phyloP scores from a whole-genome alignment of 2,329 filamentous ascomycete genomes.

The Xylaria sp. region DNA sequence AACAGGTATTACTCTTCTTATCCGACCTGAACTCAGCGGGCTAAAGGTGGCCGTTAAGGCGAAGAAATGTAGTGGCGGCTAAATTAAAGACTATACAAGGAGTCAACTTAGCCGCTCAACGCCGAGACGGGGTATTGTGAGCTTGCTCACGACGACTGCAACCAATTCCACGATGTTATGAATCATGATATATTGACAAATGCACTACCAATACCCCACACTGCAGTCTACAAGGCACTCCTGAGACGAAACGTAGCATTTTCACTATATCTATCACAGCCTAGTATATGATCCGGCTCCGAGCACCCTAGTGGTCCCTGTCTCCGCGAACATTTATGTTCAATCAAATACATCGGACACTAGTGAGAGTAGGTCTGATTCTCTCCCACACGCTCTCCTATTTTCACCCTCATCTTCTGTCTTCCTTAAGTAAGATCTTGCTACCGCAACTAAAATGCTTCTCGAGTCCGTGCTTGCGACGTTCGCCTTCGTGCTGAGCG shows the following conservation, averaged over 20 bases:
- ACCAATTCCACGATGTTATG: constrained; percentile 9
- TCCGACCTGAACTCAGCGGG: constrained; percentile 15
- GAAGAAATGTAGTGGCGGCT: constrained; percentile 14
- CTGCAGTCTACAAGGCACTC: constrained; percentile 16
- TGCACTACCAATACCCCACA: constrained; percentile 7
- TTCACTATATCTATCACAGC: constrained; percentile 11
- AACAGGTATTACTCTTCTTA: too few relatives aligned
- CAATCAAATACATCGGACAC: neutral
- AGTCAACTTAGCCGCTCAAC: constrained; percentile 19
- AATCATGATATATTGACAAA: constrained; percentile 1
- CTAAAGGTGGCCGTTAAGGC: constrained; percentile 3
- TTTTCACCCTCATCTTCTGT: too few relatives aligned
- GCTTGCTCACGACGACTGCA: constrained; percentile 6
- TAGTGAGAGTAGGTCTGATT: neutral
- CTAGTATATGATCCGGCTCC: constrained; percentile 15
- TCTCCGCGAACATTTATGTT: constrained; percentile 8
- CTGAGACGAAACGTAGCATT: constrained; percentile 11
- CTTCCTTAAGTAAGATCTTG: too few relatives aligned
- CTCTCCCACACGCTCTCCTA: neutral
- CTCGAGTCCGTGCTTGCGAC: constrained; percentile 28
- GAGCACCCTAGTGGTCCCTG: constrained; percentile 6
- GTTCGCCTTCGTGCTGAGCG: constrained; percentile 32
- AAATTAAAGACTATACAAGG: constrained; percentile 9
- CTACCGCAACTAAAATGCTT: constrained; percentile 26
- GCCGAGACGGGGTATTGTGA: constrained; percentile 26